These are phyloP conservation scores for Sorghum bicolor DNA, from an alignment of 176 grass and related monocot genomes.

Conservation along the genomic window Sorghum_bicolor_NCBIv3 NC_012872.2:69369001-69369500, in stretches of 20 bases:
- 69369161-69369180: constrained; percentile 26
- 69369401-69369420: background rate
- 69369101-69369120: constrained; percentile 11
- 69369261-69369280: constrained; percentile 23
- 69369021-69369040: background rate
- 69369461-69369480: background rate
- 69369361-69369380: background rate
- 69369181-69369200: constrained; percentile 6
- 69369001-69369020: background rate
- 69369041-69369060: constrained; percentile 11
- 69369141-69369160: background rate
- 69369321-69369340: background rate
- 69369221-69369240: background rate
- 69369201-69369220: constrained; percentile 21
- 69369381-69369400: background rate
- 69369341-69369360: background rate
- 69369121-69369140: constrained; percentile 2
- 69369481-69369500: background rate
- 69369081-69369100: constrained; percentile 9
- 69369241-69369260: constrained; percentile 24
- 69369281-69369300: constrained; percentile 18
- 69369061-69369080: background rate
- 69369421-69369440: background rate
- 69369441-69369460: background rate
- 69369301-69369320: background rate